A percentile compares a stretch with the other conserved stretches of the same genome.
Evolutionary conservation across 169 alveolate species (phyloP).

Genomic region (Babesia bigemina): DNA sequence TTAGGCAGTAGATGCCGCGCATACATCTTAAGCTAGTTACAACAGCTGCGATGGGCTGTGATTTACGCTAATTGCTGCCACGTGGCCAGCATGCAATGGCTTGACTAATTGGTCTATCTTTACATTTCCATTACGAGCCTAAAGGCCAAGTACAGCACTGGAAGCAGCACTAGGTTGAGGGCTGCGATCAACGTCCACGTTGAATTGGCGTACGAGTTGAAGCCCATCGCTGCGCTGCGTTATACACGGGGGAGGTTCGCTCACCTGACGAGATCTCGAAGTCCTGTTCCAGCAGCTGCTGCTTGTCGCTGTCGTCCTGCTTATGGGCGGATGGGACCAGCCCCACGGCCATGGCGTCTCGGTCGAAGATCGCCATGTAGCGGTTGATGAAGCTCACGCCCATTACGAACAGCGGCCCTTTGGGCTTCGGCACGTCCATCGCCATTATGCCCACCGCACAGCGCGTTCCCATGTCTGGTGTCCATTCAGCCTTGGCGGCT

Average conservation of each 20-base stretch:
- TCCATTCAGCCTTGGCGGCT: not conserved
- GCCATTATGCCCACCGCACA: slow-evolving; percentile 81
- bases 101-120: too few relatives aligned
- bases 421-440: slow-evolving; percentile 82
- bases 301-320: slow-evolving; percentile 33
- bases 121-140: too few relatives aligned
- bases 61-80: too few relatives aligned
- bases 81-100: too few relatives aligned
- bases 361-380: slow-evolving; percentile 82
- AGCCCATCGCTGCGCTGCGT: not conserved
- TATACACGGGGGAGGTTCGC: not conserved
- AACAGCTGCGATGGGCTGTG: too few relatives aligned
- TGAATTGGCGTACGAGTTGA: not conserved
- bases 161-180: slow-evolving; percentile 1
- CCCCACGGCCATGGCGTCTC: slow-evolving; percentile 81
- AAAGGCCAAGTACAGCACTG: slow-evolving; percentile 23
- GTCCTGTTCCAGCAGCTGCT: slow-evolving; percentile 24
- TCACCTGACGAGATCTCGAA: slow-evolving; percentile 25
- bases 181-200: not conserved
- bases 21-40: too few relatives aligned
- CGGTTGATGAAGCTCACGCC: slow-evolving; percentile 81
- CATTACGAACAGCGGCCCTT: slow-evolving; percentile 82
- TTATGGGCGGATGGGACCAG: slow-evolving; percentile 78
- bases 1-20: too few relatives aligned
- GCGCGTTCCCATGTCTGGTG: slow-evolving; percentile 16